phyloP scores from a whole-genome alignment of 1,139 yeast genomes.

The Sugiyamaella sp. region DNA sequence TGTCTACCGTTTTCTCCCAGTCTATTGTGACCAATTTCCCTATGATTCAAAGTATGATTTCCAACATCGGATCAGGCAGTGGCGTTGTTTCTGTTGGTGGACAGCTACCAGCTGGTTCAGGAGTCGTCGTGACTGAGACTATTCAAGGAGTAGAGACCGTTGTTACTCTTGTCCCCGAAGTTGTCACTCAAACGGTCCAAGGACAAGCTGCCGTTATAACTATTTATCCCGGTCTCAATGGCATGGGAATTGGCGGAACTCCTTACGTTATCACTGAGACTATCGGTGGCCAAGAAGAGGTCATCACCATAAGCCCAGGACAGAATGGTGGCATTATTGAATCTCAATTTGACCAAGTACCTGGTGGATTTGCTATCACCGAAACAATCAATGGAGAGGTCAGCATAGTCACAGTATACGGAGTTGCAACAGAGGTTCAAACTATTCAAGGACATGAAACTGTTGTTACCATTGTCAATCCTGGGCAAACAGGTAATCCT shows the following conservation, averaged over 20 bases:
- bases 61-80: neutral
- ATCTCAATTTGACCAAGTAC: neutral
- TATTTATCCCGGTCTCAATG: neutral
- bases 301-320: neutral
- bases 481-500: neutral
- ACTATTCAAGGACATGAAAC: neutral
- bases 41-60: slow-evolving; percentile 14
- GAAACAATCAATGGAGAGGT: neutral
- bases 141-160: neutral
- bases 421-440: neutral
- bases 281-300: neutral
- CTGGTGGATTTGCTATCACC: neutral
- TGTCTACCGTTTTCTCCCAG: slow-evolving; percentile 7
- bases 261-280: slow-evolving; percentile 1
- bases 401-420: neutral
- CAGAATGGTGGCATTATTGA: neutral
- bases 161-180: neutral
- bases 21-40: slow-evolving; percentile 14
- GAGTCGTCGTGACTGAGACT: neutral
- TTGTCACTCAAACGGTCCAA: neutral
- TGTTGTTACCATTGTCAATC: neutral
- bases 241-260: neutral
- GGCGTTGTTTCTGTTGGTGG: neutral
- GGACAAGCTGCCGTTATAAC: neutral
- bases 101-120: neutral